Evolutionary conservation across 2,329 filamentous ascomycete species (phyloP), one percentile per base, ranked within the genome.

Genomic region (Penicillium corylophilum): DNA sequence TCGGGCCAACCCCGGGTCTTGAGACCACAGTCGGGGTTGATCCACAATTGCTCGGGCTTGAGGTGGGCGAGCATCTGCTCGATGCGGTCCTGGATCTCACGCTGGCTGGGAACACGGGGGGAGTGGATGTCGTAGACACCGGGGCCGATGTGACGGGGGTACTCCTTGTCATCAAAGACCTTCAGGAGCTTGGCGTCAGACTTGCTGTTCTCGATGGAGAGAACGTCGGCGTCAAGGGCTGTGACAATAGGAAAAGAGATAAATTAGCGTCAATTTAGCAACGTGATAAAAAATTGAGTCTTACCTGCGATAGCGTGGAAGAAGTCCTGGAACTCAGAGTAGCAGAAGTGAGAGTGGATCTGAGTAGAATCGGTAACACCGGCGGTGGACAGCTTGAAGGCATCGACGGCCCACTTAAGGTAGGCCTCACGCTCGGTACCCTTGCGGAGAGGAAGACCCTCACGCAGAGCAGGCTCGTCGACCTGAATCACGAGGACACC

Each of bases 311-410:
- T 99, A 79, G 94, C 94, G 80, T 97, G 90, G 91, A 99, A 99
- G 85, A 99, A 99, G 83, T 99, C 94, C 82, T 99, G 94, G 90
- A 99, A 99, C 84, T 99, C 94, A 47, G 94, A 97, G 87, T 99
- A 99, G 79, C 94, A 99, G 89, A 99, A 99, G 84, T 99, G 94
- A 60, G 92, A 96, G 88, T 99, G 94, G 77, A 99, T 96, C 84
- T 99, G 94, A 64, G 94, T 99, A 53, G 88, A 89, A 77, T 99
- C 90, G 79, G 91, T 80, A 56, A 99, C 93, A 75, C 91, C 94
- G 55, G 91, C 86, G 67, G 92, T 95, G 63, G 93, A 87, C 64
- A 99, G 90, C 75, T 90, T 91, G 91, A 99, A 99, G 68, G 92
- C 91, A 80, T 96, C 87, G 70, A 99, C 94, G 56, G 94, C 94